Base-by-base conservation (phyloP, 768 basidiomycete species). In the Amanita jacksonii region DNA sequence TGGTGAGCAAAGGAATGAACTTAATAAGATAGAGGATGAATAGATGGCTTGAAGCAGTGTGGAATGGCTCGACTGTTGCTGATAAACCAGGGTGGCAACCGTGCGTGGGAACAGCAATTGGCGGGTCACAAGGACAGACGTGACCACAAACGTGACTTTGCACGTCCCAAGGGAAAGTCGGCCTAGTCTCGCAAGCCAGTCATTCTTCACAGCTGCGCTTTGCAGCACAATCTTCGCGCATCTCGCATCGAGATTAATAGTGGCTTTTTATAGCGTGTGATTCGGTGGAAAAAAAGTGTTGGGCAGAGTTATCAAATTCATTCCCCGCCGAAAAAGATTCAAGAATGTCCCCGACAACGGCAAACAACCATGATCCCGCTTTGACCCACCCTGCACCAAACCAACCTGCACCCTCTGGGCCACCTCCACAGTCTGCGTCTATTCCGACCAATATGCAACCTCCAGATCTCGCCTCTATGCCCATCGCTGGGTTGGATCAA, bases 401-500 rank as follows among this genome's bases (percentile, higher is more conserved):
- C 50, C 52, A 58, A 43, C 53, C 55, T 3, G 50, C 56, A 30
- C 49, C 57, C 34, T 51, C 62, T 9, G 61, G 60, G 46, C 52
- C 59, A 41, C 49, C 61, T 24, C 62, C 58, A 22, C 47, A 54
- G 9, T 54, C 53, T 24, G 50, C 48, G 5, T 59, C 55, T 12
- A 27, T 62, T 27, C 39, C 62, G 18, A 23, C 52, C 38, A 58
- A 57, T 35, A 31, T 65, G 24, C 43, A 53, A 22, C 47, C 51
- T 8, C 35, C 55, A 25, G 62, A 64, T 30, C 28, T 65, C 30
- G 28, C 54, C 9, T 50, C 49, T 45, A 42, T 62, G 39, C 58
- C 54, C 25, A 50, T 62, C 38, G 51, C 49, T 4, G 59, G 61
- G 8, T 60, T 81, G 38, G 74, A 78, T 54, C 65, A 70, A 16